Conservation (phyloP, 1,139 yeast species). For the Protomyces lactucae-debilis region DNA sequence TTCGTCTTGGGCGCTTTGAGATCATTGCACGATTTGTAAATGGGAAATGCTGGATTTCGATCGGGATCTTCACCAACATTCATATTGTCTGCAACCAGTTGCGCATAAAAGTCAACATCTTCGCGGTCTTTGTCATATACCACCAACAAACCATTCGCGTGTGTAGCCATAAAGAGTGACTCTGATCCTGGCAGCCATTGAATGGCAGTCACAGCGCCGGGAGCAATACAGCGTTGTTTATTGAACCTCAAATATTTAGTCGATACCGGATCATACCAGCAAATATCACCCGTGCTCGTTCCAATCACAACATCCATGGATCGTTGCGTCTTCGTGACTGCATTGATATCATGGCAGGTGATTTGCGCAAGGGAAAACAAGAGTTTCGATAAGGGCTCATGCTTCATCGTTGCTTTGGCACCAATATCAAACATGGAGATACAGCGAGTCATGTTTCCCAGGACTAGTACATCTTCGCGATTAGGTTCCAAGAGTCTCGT, state of each 20-base stretch:
- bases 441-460: conserved; percentile 42
- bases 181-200: conserved; percentile 45
- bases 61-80: conserved; percentile 25
- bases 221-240: conserved; percentile 43
- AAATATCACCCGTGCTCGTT: conserved; percentile 51
- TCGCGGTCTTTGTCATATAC: conserved; percentile 46
- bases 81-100: not conserved
- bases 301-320: conserved; percentile 51
- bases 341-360: conserved; percentile 43
- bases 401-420: conserved; percentile 33
- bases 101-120: conserved; percentile 35
- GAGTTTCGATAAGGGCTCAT: conserved; percentile 43
- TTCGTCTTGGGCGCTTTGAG: conserved; percentile 36
- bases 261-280: conserved; percentile 52
- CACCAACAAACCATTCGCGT: conserved; percentile 43
- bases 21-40: conserved; percentile 31
- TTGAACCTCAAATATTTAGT: conserved; percentile 50
- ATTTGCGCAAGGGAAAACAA: conserved; percentile 44
- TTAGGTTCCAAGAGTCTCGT: conserved; percentile 39
- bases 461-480: conserved; percentile 36
- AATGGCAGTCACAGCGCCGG: conserved; percentile 41
- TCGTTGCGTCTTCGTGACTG: conserved; percentile 39
- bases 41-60: conserved; percentile 30
- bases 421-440: conserved; percentile 40
- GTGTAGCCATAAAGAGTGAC: conserved; percentile 42